phyloP scores from a whole-genome alignment of 768 basidiomycete species.

The Galerina marginata region DNA sequence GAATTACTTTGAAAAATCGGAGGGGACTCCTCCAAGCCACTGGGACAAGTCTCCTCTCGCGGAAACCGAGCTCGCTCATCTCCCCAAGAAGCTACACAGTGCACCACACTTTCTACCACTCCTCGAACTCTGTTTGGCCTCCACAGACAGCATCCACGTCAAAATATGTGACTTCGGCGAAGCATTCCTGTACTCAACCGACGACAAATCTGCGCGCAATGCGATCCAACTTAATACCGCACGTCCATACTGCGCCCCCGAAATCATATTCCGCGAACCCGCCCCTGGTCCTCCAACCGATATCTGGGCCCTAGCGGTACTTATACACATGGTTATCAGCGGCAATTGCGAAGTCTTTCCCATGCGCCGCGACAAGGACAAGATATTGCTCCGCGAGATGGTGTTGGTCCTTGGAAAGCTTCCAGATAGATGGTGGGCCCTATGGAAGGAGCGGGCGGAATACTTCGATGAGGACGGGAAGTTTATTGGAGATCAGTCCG shows the following conservation, averaged over 20 bases:
- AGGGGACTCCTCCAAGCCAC: neutral
- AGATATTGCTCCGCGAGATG: conserved; percentile 16
- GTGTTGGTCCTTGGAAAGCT: conserved; percentile 16
- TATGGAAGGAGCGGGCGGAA: conserved; percentile 8
- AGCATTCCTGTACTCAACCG: neutral
- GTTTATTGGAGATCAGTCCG: conserved; percentile 5
- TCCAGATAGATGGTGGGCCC: conserved; percentile 15
- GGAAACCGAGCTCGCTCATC: neutral
- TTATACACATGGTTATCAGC: conserved; percentile 15
- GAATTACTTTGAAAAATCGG: neutral
- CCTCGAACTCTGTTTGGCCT: neutral
- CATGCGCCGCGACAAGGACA: neutral
- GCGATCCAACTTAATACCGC: too few relatives aligned
- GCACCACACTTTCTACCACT: neutral
- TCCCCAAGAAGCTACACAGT: neutral
- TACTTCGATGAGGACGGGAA: conserved; percentile 18
- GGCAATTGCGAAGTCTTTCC: neutral
- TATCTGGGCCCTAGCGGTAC: conserved; percentile 19
- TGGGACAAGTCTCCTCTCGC: neutral
- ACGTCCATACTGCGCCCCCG: too few relatives aligned
- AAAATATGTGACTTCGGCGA: neutral
- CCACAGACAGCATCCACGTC: neutral
- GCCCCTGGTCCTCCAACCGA: too few relatives aligned
- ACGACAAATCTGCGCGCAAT: neutral
- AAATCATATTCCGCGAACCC: too few relatives aligned